phyloP scores from a whole-genome alignment of 148 eudicot genomes.

The Selenicereus undatus region DNA sequence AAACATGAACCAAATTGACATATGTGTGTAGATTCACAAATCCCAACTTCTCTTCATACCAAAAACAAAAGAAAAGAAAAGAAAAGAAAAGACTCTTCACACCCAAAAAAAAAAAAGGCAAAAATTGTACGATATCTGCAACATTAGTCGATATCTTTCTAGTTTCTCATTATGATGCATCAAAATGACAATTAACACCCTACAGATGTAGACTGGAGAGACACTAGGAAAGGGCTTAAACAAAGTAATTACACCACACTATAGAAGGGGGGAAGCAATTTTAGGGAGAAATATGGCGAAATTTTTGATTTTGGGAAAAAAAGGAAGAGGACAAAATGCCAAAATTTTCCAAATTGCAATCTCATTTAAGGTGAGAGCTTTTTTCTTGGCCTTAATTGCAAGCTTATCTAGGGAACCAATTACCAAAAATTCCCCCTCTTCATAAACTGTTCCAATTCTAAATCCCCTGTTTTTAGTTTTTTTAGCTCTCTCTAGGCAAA shows the following conservation, averaged over 20 bases:
- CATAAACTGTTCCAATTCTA: background rate
- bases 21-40: too few species aligned
- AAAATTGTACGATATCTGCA: background rate
- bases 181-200: background rate
- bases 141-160: background rate
- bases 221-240: background rate
- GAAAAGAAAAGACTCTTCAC: too few species aligned
- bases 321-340: background rate
- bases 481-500: background rate
- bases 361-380: constrained; percentile 14
- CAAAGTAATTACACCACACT: background rate
- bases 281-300: background rate
- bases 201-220: background rate
- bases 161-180: background rate
- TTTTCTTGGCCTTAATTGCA: constrained; percentile 1
- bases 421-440: background rate
- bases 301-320: background rate
- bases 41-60: too few species aligned
- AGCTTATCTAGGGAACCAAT: constrained; percentile 15
- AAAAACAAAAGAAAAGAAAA: too few species aligned
- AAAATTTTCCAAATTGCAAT: background rate
- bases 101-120: background rate
- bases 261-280: background rate
- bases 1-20: too few species aligned
- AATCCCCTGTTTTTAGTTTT: constrained; percentile 4